These are phyloP conservation scores for Alternaria sp. DNA, from an alignment of 2,329 filamentous ascomycete genomes.

Conservation along the genomic window DNA sequence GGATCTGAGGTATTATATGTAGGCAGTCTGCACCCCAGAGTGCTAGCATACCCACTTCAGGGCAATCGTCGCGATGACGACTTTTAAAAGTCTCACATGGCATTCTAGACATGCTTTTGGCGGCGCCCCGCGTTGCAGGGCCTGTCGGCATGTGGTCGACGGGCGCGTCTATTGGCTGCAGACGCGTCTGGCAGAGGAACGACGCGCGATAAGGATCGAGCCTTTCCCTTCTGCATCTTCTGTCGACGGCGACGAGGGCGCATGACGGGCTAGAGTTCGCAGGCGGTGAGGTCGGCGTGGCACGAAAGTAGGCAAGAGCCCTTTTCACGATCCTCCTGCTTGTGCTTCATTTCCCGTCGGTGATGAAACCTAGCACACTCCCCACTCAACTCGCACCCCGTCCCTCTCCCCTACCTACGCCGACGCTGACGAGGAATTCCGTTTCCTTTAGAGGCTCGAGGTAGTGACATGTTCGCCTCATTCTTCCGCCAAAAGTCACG, in stretches of 20 bases:
- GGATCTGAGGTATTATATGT: constrained; percentile 14
- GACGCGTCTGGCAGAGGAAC: not conserved
- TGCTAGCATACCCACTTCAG: constrained; percentile 13
- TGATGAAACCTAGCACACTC: constrained; percentile 14
- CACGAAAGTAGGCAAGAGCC: constrained; percentile 15
- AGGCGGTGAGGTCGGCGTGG: constrained; percentile 13
- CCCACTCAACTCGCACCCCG: constrained; percentile 4
- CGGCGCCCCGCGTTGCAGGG: constrained; percentile 12
- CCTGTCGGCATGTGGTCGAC: constrained; percentile 13
- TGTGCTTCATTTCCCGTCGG: constrained; percentile 15
- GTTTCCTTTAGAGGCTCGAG: constrained; percentile 18
- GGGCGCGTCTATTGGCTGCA: constrained; percentile 7
- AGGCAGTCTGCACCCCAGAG: constrained; percentile 29
- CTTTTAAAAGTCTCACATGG: constrained; percentile 8
- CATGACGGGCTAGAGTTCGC: constrained; percentile 11
- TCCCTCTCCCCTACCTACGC: constrained; percentile 11
- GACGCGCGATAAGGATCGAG: constrained; percentile 13
- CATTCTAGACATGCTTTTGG: constrained; percentile 7
- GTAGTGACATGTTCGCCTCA: constrained; percentile 47
- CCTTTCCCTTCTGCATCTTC: constrained; percentile 10
- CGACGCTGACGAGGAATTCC: constrained; percentile 14
- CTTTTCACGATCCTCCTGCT: constrained; percentile 12
- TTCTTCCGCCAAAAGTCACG: constrained; percentile 41
- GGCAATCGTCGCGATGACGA: constrained; percentile 11
- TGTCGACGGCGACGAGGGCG: constrained; percentile 9